Percentiles rank a stretch among this genome's conserved stretches.
phyloP scores from a whole-genome alignment of 352 stramenopile species.

The Pythium brachiatum region DNA sequence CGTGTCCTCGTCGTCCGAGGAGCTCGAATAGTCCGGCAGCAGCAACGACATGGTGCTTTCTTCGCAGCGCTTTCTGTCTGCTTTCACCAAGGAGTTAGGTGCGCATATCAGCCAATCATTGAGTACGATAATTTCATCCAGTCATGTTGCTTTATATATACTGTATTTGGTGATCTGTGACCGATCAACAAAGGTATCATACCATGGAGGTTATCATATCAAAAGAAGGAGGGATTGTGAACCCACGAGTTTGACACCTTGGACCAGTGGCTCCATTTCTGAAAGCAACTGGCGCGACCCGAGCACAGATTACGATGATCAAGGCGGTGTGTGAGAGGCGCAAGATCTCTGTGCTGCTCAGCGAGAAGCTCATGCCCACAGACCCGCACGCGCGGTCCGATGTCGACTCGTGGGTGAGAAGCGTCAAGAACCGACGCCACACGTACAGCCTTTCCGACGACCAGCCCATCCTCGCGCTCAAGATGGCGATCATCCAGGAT shows the following conservation, averaged over 20 bases:
- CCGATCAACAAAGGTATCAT: too few relatives aligned
- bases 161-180: neutral
- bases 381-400: too few relatives aligned
- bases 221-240: too few relatives aligned
- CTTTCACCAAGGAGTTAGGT: neutral
- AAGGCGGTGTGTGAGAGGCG: too few relatives aligned
- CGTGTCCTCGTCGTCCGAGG: slow-evolving; percentile 23
- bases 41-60: slow-evolving; percentile 20
- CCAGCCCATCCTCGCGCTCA: neutral
- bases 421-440: too few relatives aligned
- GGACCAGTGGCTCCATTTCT: too few relatives aligned
- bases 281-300: too few relatives aligned
- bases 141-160: neutral
- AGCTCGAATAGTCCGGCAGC: slow-evolving; percentile 26
- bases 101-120: neutral
- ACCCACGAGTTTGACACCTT: too few relatives aligned
- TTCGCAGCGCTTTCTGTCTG: neutral
- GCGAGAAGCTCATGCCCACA: neutral
- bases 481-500: neutral
- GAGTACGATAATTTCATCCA: neutral
- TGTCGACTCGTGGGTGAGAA: too few relatives aligned
- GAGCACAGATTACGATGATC: too few relatives aligned
- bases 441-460: neutral
- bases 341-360: neutral
- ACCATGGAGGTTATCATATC: too few relatives aligned